Conservation (phyloP, 2,329 filamentous ascomycete genomes). For the Triangularia verruculosa region DNA sequence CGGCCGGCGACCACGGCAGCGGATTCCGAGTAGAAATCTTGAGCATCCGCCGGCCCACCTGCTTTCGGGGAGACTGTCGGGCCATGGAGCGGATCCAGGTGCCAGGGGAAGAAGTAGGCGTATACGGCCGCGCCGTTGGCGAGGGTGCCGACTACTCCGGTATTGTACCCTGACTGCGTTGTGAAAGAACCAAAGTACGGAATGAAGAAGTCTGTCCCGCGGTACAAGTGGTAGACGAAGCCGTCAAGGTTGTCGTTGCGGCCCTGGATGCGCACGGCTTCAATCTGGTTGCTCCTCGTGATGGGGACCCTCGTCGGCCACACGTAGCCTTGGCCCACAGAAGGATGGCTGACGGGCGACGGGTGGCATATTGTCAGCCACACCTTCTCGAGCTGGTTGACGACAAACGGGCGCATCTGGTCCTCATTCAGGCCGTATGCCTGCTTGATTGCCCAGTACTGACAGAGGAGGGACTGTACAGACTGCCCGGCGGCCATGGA, state of each 20-base stretch:
- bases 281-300: conserved; percentile 7
- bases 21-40: neutral
- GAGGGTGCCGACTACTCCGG: neutral
- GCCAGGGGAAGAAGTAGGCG: neutral
- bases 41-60: no score
- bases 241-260: conserved; percentile 9
- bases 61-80: no score
- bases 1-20: conserved; percentile 7
- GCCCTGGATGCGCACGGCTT: conserved; percentile 1
- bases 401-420: neutral
- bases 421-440: neutral
- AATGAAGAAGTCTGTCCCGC: neutral
- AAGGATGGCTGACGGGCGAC: conserved; percentile 1
- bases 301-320: conserved; percentile 4
- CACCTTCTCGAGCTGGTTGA: conserved; percentile 1
- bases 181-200: neutral
- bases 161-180: neutral
- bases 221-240: conserved; percentile 4
- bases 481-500: neutral
- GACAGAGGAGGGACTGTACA: neutral
- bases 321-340: conserved; percentile 1
- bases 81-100: neutral
- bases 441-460: neutral
- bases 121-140: neutral
- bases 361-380: conserved; percentile 11